Base-by-base conservation (phyloP, 148 eudicot genomes). In the Diospyros lotus region DNA sequence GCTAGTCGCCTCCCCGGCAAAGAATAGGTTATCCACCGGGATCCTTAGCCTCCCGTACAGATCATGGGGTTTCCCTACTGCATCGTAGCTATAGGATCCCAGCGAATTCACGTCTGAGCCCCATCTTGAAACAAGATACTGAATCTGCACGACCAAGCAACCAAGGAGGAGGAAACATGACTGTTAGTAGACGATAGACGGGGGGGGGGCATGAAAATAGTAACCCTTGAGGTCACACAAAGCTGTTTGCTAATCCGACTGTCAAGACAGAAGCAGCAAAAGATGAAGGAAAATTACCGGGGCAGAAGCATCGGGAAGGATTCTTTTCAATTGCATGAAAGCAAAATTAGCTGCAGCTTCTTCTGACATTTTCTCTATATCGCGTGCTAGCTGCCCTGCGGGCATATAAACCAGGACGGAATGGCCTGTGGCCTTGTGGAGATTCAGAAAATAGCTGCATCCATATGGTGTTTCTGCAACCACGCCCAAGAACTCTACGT, bases 1-100 rank as follows among this genome's bases (percentile, higher is more conserved):
- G 77, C 98, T 93, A 12, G 99, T 96, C 11, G 98, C 99, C 78
- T 96, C 99, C 78, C 99, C 99, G 1, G 99, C 99, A 85, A 96
- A 96, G 76, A 96, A 96, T 76, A 96, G 77, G 86, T 93, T 96
- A 74, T 91, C 99, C 60, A 96, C 93, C 0, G 99, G 98, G 79
- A 88, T 85, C 82, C 99, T 81, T 39, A 96, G 85, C 87, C 79
- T 85, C 75, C 93, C 97, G 40, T 93, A 96, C 78, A 96, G 80
- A 73, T 93, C 93, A 79, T 96, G 99, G 81, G 94, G 80, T 84
- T 87, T 89, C 39, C 97, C 99, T 40, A 96, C 99, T 76, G 66
- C 83, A 71, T 93, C 98, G 58, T 87, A 96, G 85, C 94, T 96
- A 84, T 96, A 96, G 62, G 99, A 90, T 18, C 99, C 98, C 14